phyloP scores from a whole-genome alignment of 306 rosid species.

The Sphenostylis stenocarpa region DNA sequence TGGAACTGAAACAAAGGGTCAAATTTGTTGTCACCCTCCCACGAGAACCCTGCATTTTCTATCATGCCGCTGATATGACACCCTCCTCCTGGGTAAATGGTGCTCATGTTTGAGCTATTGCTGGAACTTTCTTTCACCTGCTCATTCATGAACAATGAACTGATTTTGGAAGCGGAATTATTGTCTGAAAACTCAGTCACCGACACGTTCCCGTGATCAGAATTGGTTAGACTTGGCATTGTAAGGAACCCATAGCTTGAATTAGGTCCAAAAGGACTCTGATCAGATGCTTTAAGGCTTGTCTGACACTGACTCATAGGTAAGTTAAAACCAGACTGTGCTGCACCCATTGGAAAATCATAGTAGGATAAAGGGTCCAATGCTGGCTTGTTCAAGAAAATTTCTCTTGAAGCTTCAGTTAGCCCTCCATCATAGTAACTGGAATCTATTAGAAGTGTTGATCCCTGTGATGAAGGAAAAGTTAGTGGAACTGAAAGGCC shows the following conservation, averaged over 20 bases:
- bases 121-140: slow-evolving; percentile 74
- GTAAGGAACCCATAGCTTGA: slow-evolving; percentile 60
- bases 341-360: slow-evolving; percentile 49
- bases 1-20: slow-evolving; percentile 67
- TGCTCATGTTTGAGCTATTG: slow-evolving; percentile 80
- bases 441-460: slow-evolving; percentile 59
- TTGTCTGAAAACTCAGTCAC: slow-evolving; percentile 68
- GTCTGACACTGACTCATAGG: slow-evolving; percentile 35
- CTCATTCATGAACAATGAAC: slow-evolving; percentile 58
- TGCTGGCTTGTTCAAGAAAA: slow-evolving; percentile 40
- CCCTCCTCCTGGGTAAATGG: slow-evolving; percentile 45
- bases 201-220: slow-evolving; percentile 64
- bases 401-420: slow-evolving; percentile 52
- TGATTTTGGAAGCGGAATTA: slow-evolving; percentile 59
- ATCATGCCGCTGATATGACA: slow-evolving; percentile 42
- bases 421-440: slow-evolving; percentile 44
- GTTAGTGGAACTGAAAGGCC: slow-evolving; percentile 32
- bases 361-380: slow-evolving; percentile 60
- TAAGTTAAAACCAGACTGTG: slow-evolving; percentile 37
- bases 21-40: slow-evolving; percentile 68
- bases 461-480: slow-evolving; percentile 49
- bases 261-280: slow-evolving; percentile 34
- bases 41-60: slow-evolving; percentile 58
- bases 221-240: slow-evolving; percentile 75
- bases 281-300: slow-evolving; percentile 29